Evolutionary conservation across 176 grass and related monocot genomes (phyloP), one percentile per base, ranked within the genome.

Genomic region (Avena sativa): DNA sequence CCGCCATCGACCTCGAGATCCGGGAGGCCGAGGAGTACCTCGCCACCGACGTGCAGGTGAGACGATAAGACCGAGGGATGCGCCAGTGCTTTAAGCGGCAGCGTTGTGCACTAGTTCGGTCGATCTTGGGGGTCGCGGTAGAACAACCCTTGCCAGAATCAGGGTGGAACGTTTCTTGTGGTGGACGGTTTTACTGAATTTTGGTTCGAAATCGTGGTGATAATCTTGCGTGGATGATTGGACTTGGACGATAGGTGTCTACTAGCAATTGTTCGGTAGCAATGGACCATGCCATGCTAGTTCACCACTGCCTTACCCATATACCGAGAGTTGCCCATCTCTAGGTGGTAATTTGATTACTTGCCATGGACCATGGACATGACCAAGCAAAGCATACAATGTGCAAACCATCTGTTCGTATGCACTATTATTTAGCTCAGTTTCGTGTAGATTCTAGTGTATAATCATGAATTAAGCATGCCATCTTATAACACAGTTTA

Each of bases 1-100:
- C 82, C 15, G 83, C 90, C 14, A 83, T 98, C 13, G 96, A 96
- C 20, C 40, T 82, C 0, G 96, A 98, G 85, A 96, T 98, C 40
- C 94, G 89, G 85, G 95, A 91, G 43, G 89, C 90, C 1, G 84
- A 89, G 87, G 85, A 87, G 74, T 96, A 89, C 77, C 89, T 91
- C 59, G 85, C 91, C 88, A 89, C 87, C 81, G 93, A 98, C 82
- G 77, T 93, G 38, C 91, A 88, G 81, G 92, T 95, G 28, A 28
- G n/a, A n/a, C n/a, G n/a, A n/a, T n/a, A n/a, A n/a, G n/a, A n/a
- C n/a, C n/a, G n/a, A n/a, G n/a, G n/a, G n/a, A n/a, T n/a, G 11
- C 77, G 34, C 28, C 12, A 10, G 15, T 14, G 65, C 58, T 49
- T 36, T 44, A n/a, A n/a, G n/a, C n/a, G n/a, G n/a, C n/a, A n/a